phyloP scores from a whole-genome alignment of 1,139 yeast species.

The Yamadazyma taylorii region DNA sequence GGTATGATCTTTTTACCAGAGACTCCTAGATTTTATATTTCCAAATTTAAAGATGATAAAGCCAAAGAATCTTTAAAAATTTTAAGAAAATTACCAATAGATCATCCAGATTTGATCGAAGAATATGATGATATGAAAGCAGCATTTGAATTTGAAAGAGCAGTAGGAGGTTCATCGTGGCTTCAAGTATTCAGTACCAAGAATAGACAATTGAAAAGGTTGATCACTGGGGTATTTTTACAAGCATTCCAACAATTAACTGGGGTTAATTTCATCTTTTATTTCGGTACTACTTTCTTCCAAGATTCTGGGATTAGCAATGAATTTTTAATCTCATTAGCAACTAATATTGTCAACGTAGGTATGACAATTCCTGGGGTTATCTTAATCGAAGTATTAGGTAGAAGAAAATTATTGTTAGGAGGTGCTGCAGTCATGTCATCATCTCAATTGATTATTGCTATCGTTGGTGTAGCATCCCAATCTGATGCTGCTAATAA shows the following conservation, averaged over 20 bases:
- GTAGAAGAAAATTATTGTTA: slow-evolving; percentile 39
- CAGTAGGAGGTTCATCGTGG: slow-evolving; percentile 34
- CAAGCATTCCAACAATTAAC: slow-evolving; percentile 68
- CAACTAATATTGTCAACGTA: slow-evolving; percentile 40
- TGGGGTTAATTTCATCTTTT: slow-evolving; percentile 72
- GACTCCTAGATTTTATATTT: slow-evolving; percentile 72
- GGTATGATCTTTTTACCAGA: slow-evolving; percentile 75
- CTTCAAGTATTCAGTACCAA: slow-evolving; percentile 30
- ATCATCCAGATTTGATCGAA: slow-evolving; percentile 41
- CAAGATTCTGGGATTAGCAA: slow-evolving; percentile 50
- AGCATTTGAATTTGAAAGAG: slow-evolving; percentile 35
- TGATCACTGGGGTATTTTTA: slow-evolving; percentile 32
- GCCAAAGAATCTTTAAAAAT: slow-evolving; percentile 46
- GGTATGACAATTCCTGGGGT: slow-evolving; percentile 40
- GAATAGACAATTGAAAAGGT: slow-evolving; percentile 38
- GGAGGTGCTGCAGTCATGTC: slow-evolving; percentile 66
- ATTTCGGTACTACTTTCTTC: slow-evolving; percentile 68
- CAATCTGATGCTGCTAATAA: slow-evolving; percentile 47
- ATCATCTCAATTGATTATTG: slow-evolving; percentile 62
- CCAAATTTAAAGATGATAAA: slow-evolving; percentile 51
- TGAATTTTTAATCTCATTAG: slow-evolving; percentile 35
- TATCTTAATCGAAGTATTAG: slow-evolving; percentile 33
- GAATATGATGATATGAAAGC: slow-evolving; percentile 42
- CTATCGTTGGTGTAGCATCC: slow-evolving; percentile 61
- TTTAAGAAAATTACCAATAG: slow-evolving; percentile 37